Evolutionary conservation across 2,329 filamentous ascomycete genomes (phyloP).

Genomic region (Aspergillus sp.): DNA sequence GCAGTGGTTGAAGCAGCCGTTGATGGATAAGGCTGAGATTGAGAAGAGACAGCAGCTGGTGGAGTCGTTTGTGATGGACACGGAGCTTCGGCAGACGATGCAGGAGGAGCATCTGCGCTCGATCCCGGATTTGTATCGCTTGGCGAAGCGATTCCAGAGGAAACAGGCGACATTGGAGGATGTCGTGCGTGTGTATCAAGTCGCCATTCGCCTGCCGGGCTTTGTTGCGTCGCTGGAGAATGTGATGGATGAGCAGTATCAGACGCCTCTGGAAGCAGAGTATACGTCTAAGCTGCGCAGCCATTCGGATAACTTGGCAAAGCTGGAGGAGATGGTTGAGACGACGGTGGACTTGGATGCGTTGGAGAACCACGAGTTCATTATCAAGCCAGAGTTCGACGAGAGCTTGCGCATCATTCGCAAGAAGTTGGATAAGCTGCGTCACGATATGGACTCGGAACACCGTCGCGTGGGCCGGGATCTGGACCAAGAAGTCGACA

Average conservation of each 20-base stretch:
- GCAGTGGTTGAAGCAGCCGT: constrained; percentile 96
- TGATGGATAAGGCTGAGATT: constrained; percentile 89
- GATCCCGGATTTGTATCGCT: constrained; percentile 88
- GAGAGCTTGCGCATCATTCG: constrained; percentile 84
- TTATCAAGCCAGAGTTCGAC: constrained; percentile 98
- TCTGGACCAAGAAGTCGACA: constrained; percentile 88
- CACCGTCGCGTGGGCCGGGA: constrained; percentile 76
- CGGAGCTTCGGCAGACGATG: constrained; percentile 89
- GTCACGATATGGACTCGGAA: constrained; percentile 79
- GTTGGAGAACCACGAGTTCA: constrained; percentile 94
- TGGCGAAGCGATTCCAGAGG: constrained; percentile 93
- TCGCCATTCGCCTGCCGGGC: constrained; percentile 85
- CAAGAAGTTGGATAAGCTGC: constrained; percentile 83
- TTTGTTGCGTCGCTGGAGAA: constrained; percentile 87
- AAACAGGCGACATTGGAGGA: constrained; percentile 91
- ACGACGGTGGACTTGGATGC: constrained; percentile 95
- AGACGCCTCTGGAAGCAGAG: constrained; percentile 78
- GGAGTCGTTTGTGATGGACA: constrained; percentile 91
- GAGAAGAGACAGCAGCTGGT: constrained; percentile 90
- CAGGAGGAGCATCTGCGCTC: constrained; percentile 93
- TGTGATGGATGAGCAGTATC: constrained; percentile 94
- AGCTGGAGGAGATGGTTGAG: constrained; percentile 96
- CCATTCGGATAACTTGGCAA: constrained; percentile 75
- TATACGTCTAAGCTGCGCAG: constrained; percentile 83
- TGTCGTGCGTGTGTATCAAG: constrained; percentile 92